A percentile compares a stretch with the other conserved stretches of the same genome.
Conservation (phyloP, 2,329 filamentous ascomycete genomes). For the Paraconiothyrium sp. region DNA sequence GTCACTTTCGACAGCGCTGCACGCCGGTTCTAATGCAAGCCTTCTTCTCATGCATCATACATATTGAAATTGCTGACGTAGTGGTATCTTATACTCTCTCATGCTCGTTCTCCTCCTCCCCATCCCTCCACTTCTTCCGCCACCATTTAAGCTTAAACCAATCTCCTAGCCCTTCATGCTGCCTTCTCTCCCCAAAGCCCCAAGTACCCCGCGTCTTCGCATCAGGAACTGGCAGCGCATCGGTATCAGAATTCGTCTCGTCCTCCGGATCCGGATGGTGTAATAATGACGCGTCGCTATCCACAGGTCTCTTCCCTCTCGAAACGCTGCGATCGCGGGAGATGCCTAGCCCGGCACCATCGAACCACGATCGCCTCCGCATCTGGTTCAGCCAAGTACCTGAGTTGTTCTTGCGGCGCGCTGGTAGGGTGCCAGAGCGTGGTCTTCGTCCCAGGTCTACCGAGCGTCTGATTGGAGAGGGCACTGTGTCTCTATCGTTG, state of each 20-base stretch:
- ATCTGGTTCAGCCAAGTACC: conserved; percentile 46
- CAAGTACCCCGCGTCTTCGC: conserved; percentile 36
- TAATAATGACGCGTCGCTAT: conserved; percentile 34
- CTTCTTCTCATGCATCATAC: not conserved
- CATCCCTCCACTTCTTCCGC: conserved; percentile 47
- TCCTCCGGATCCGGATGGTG: conserved; percentile 42
- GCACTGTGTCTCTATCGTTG: conserved; percentile 65
- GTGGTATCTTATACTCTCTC: conserved; percentile 15
- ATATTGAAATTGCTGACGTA: conserved; percentile 3
- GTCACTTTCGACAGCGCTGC: not conserved
- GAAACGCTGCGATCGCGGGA: conserved; percentile 38
- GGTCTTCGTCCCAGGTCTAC: conserved; percentile 43
- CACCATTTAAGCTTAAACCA: conserved; percentile 52
- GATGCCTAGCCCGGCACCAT: conserved; percentile 30
- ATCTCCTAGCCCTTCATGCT: conserved; percentile 40
- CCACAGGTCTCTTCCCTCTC: conserved; percentile 40
- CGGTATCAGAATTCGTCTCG: conserved; percentile 41
- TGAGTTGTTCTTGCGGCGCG: conserved; percentile 39
- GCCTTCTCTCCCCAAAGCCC: conserved; percentile 33
- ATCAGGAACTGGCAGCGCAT: conserved; percentile 26
- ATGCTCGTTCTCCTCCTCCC: conserved; percentile 26
- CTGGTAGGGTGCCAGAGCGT: conserved; percentile 45
- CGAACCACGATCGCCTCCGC: conserved; percentile 50
- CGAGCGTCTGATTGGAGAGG: conserved; percentile 41
- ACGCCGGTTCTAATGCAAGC: not conserved